Percentiles rank a stretch among this genome's conserved stretches.
These are phyloP conservation scores for Apiotrichum siamense DNA, from an alignment of 1,284 basidiomycete genomes.

Conservation along the genomic window DNA sequence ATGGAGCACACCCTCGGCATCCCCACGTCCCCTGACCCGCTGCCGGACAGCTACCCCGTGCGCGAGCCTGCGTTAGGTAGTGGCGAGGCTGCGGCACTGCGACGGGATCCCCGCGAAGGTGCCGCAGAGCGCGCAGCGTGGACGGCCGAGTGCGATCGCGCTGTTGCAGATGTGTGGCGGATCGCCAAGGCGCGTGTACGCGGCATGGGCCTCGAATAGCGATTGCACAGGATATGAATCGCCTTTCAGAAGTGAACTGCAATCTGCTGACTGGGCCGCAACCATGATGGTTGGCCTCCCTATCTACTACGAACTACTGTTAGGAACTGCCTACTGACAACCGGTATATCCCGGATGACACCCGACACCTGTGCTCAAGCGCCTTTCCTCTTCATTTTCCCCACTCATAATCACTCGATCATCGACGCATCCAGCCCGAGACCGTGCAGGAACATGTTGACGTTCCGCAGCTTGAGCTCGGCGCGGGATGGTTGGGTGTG, in stretches of 20 bases:
- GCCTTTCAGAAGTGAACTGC: too few relatives aligned
- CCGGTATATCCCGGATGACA: too few relatives aligned
- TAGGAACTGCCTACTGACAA: too few relatives aligned
- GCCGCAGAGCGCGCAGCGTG: conserved; percentile 52
- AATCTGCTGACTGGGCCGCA: too few relatives aligned
- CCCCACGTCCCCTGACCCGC: conserved; percentile 22
- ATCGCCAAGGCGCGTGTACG: conserved; percentile 63
- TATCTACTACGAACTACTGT: not conserved
- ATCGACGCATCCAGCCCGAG: conserved; percentile 42
- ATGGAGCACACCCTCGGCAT: conserved; percentile 61
- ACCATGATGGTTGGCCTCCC: too few relatives aligned
- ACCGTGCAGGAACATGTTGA: conserved; percentile 48
- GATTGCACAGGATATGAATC: too few relatives aligned
- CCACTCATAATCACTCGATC: conserved; percentile 23
- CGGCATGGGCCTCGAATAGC: conserved; percentile 31
- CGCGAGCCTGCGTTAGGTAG: conserved; percentile 49
- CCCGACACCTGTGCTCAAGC: not conserved
- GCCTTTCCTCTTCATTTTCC: not conserved
- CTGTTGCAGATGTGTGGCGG: conserved; percentile 62
- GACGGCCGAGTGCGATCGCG: conserved; percentile 62
- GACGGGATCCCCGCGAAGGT: conserved; percentile 22
- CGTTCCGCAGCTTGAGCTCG: conserved; percentile 45
- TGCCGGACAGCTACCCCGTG: conserved; percentile 23
- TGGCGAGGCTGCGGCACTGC: conserved; percentile 29
- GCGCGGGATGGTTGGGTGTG: conserved; percentile 29